These are phyloP conservation scores for Fusarium sp. DNA, from an alignment of 2,329 filamentous ascomycete species.

Conservation along the genomic window DNA sequence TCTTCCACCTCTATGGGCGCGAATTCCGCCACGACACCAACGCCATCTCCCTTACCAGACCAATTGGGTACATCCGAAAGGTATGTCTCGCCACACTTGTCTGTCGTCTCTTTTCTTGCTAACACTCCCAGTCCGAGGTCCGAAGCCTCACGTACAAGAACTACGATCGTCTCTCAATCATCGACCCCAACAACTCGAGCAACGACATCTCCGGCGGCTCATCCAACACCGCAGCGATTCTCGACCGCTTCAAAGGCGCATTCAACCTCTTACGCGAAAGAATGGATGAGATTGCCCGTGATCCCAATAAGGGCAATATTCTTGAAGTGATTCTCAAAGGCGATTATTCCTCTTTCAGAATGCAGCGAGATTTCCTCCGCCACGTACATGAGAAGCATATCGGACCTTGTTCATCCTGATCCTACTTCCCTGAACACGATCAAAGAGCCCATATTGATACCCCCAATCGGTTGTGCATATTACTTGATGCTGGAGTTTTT, in stretches of 20 bases:
- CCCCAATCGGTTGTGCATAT: constrained; percentile 13
- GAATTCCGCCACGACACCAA: constrained; percentile 75
- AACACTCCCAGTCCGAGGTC: constrained; percentile 53
- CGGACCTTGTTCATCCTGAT: constrained; percentile 46
- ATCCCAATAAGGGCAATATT: constrained; percentile 54
- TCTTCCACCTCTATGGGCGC: constrained; percentile 89
- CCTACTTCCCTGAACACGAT: not conserved
- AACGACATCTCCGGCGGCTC: constrained; percentile 96
- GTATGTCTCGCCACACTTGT: constrained; percentile 53
- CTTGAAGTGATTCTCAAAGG: constrained; percentile 78
- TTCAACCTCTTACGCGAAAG: constrained; percentile 65
- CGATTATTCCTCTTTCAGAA: constrained; percentile 78
- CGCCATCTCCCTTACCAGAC: constrained; percentile 80
- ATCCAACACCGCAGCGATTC: constrained; percentile 72
- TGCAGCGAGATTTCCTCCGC: constrained; percentile 72
- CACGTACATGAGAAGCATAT: constrained; percentile 58
- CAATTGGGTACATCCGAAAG: constrained; percentile 77
- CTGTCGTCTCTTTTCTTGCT: not conserved
- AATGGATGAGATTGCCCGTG: constrained; percentile 61
- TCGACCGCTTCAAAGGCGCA: constrained; percentile 74
- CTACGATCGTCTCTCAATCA: constrained; percentile 78
- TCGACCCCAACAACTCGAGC: constrained; percentile 84
- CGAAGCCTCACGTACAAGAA: constrained; percentile 65
- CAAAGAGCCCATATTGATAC: not conserved
- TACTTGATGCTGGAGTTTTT: constrained; percentile 22